Conservation (phyloP, 2,329 filamentous ascomycete genomes). For the Cytospora schulzeri region DNA sequence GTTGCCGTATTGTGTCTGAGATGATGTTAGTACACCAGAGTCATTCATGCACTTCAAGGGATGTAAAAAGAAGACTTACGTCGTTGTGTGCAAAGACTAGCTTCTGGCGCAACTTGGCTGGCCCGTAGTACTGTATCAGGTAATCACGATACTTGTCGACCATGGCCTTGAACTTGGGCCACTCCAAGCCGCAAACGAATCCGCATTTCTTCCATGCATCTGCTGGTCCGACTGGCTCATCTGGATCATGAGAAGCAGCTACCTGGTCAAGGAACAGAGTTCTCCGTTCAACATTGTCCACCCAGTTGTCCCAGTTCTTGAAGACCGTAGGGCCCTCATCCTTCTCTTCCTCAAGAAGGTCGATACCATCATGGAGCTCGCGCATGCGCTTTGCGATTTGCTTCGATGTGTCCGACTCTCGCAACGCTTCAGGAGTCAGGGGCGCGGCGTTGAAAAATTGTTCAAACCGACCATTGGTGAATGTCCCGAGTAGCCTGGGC, state of each 20-base stretch:
- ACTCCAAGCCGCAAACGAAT: slow-evolving; percentile 81
- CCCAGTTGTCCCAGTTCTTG: slow-evolving; percentile 94
- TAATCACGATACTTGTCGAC: slow-evolving; percentile 78
- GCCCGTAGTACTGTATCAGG: slow-evolving; percentile 70
- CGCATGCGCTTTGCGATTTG: slow-evolving; percentile 98
- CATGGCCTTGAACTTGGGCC: slow-evolving; percentile 73
- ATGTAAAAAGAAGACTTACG: slow-evolving; percentile 55
- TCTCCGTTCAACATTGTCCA: slow-evolving; percentile 64
- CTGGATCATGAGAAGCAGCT: slow-evolving; percentile 30
- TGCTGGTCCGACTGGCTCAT: slow-evolving; percentile 30
- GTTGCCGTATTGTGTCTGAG: slow-evolving; percentile 95
- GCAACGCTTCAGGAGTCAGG: slow-evolving; percentile 74
- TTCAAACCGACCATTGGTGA: slow-evolving; percentile 93
- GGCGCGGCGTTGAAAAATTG: slow-evolving; percentile 87
- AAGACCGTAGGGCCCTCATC: slow-evolving; percentile 81
- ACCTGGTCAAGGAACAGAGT: slow-evolving; percentile 54
- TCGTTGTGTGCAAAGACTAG: slow-evolving; percentile 98
- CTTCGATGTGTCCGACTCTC: slow-evolving; percentile 78
- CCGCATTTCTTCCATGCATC: slow-evolving; percentile 69
- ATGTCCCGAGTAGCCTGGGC: slow-evolving; percentile 86
- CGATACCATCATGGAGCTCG: slow-evolving; percentile 91
- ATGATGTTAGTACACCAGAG: slow-evolving; percentile 4
- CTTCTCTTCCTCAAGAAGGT: slow-evolving; percentile 77
- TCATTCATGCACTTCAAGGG: background rate
- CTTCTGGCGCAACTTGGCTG: slow-evolving; percentile 66